phyloP scores from a whole-genome alignment of 495 filamentous ascomycete genomes.

The Immersiella caudata region DNA sequence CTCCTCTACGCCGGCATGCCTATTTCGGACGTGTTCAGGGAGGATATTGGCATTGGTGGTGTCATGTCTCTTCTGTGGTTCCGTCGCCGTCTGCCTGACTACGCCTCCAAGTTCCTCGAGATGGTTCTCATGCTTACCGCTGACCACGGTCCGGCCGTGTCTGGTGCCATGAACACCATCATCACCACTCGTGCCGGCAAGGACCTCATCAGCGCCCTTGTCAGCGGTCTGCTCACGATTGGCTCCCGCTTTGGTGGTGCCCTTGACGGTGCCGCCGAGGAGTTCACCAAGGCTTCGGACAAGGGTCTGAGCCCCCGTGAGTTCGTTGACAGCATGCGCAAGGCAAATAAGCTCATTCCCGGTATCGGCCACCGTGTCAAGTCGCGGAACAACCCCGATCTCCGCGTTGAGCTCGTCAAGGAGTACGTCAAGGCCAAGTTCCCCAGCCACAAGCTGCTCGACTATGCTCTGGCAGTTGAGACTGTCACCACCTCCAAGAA shows the following conservation, averaged over 20 bases:
- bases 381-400: conserved; percentile 99
- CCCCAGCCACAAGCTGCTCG: conserved; percentile 93
- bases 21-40: conserved; percentile 98
- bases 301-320: conserved; percentile 97
- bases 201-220: conserved; percentile 93
- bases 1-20: conserved; percentile 98
- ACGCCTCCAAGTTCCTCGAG: conserved; percentile 98
- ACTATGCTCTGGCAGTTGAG: conserved; percentile 98
- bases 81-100: conserved; percentile 94
- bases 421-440: conserved; percentile 97
- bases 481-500: conserved; percentile 99
- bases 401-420: conserved; percentile 98
- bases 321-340: conserved; percentile 97
- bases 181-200: conserved; percentile 99
- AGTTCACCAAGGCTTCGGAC: conserved; percentile 97
- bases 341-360: conserved; percentile 99
- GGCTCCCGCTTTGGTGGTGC: conserved; percentile 98
- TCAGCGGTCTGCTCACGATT: conserved; percentile 96
- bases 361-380: conserved; percentile 99
- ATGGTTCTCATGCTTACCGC: conserved; percentile 99
- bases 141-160: conserved; percentile 98
- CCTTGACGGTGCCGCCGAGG: conserved; percentile 94
- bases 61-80: conserved; percentile 99
- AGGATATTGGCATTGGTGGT: conserved; percentile 98
- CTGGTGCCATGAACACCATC: conserved; percentile 99